Base-by-base conservation (phyloP, 2,329 filamentous ascomycete genomes). In the Balansia obtecta region DNA sequence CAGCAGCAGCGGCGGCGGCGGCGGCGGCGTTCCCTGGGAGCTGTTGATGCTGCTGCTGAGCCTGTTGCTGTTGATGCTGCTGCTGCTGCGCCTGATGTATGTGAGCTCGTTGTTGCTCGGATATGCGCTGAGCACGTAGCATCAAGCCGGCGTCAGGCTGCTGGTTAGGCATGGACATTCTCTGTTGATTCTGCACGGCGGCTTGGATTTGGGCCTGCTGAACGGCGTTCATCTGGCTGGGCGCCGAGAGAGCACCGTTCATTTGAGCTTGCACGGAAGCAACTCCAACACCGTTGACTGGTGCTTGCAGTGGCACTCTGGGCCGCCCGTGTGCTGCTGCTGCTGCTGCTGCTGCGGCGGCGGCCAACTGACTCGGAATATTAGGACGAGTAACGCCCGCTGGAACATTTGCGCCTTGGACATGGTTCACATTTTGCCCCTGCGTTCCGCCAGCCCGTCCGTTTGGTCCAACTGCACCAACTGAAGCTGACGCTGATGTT, bases 161-260 rank as follows among this genome's bases (percentile, higher is more conserved):
- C 40, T 63, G 61, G 37, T 65, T 65, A 2, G 64, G 63, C 56
- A 66, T 64, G 2, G 80, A 76, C 70, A 87, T 76, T 50, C 83
- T 76, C 49, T 79, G 74, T 54, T 84, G 76, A 6, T 69, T 71
- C 54, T 76, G 70, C 56, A 69, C 57, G 15, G 74, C 73, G 13
- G 52, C 52, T 58, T 85, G 82, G 70, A 88, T 76, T 56, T 85
- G 85, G 22, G 84, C 82, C 61, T 86, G 83, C 38, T 82, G 80
- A 22, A 86, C 73, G 44, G 77, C 77, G 52, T 79, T 80, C 70
- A 86, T 76, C 41, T 79, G 75, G 61, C 80, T 74, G 2, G 70
- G 79, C 27, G 70, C 75, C 52, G 71, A 73, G 43, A 71, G 75
- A 54, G 66, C 75, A 49, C 68, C 73, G 54, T 64, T 65, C 65